These are phyloP conservation scores for Aspergillus flavus DNA, from an alignment of 2,329 filamentous ascomycete species.

Conservation along the genomic window DNA sequence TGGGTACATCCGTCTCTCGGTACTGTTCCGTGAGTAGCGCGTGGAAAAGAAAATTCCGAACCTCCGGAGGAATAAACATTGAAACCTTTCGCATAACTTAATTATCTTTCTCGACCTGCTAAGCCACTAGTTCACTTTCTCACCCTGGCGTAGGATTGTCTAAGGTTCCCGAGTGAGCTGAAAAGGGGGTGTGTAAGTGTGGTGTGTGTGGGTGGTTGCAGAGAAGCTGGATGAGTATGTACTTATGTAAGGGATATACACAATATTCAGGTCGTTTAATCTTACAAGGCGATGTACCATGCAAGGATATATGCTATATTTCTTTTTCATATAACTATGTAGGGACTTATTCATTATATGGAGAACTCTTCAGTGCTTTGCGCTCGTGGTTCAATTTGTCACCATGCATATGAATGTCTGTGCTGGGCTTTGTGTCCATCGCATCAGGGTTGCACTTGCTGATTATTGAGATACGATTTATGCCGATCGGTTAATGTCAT, in stretches of 20 bases:
- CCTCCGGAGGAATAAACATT: neutral
- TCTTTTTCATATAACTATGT: neutral
- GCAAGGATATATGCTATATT: neutral
- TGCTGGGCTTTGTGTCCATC: neutral
- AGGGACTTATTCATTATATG: neutral
- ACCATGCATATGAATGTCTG: neutral
- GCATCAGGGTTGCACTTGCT: neutral
- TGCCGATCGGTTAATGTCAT: conserved; percentile 4
- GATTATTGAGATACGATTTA: neutral
- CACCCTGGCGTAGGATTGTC: neutral
- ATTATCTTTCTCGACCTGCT: neutral
- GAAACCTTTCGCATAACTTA: neutral
- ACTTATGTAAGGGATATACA: neutral
- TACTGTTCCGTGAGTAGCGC: neutral
- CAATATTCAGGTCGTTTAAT: neutral
- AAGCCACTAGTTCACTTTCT: neutral
- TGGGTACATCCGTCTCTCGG: neutral
- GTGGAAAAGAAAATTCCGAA: neutral
- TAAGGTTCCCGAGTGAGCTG: neutral
- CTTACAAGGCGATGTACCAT: neutral
- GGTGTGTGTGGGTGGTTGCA: no score
- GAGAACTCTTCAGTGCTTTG: no score
- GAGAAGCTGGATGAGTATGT: neutral
- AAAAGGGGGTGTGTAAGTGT: neutral
- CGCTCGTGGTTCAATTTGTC: neutral